phyloP scores from a whole-genome alignment of 805 yeast genomes.

The Metschnikowia lunata region DNA sequence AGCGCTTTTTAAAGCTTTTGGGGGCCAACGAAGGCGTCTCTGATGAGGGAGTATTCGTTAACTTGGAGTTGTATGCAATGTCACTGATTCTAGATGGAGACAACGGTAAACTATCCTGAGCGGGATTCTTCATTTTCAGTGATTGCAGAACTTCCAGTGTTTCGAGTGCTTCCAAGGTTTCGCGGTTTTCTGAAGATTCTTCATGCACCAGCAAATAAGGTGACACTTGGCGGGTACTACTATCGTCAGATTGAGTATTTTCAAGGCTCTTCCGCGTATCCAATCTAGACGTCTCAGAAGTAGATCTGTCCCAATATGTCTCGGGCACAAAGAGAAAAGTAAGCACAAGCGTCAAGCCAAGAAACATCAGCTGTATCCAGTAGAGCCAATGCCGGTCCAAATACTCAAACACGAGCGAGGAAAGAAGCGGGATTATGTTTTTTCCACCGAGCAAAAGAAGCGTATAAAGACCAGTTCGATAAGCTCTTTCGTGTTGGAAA shows the following conservation, averaged over 20 bases:
- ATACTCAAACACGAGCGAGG: constrained; percentile 48
- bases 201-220: background rate
- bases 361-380: constrained; percentile 53
- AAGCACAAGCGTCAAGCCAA: constrained; percentile 42
- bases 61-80: no score
- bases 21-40: background rate
- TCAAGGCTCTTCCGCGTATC: no score
- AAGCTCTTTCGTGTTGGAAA: constrained; percentile 58
- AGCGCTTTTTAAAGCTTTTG: constrained; percentile 25
- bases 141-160: no score
- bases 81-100: no score
- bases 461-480: constrained; percentile 55
- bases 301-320: constrained; percentile 53
- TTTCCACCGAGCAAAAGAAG: constrained; percentile 58
- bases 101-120: background rate
- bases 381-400: constrained; percentile 57
- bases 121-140: background rate
- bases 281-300: background rate
- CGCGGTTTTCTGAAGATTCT: no score
- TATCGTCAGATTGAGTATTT: background rate
- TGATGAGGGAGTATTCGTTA: constrained; percentile 16
- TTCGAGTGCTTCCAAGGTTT: no score
- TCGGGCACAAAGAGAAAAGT: constrained; percentile 58
- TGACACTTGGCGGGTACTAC: background rate
- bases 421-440: constrained; percentile 52